These are phyloP conservation scores for Brachypodium distachyon DNA, from an alignment of 202 grass and related monocot genomes.

Conservation along the genomic window DNA sequence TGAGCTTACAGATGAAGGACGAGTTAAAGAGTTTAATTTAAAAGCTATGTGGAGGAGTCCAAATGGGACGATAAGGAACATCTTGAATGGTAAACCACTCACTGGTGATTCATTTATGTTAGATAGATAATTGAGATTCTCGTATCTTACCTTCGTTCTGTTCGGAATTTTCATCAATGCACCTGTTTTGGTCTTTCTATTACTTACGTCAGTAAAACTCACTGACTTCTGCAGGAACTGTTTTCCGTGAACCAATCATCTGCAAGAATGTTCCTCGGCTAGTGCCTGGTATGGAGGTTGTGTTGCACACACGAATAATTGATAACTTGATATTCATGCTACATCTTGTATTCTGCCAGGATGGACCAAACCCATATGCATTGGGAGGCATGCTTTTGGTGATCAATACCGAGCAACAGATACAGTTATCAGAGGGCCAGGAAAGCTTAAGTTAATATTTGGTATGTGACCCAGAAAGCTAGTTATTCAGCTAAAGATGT, in stretches of 20 bases:
- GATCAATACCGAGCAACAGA: constrained; percentile 83
- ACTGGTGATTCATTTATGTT: not conserved
- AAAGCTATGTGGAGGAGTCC: constrained; percentile 74
- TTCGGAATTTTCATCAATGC: not conserved
- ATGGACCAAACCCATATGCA: constrained; percentile 78
- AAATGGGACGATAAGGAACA: constrained; percentile 77
- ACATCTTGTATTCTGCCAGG: constrained; percentile 25
- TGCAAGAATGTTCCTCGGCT: constrained; percentile 66
- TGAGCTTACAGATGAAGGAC: constrained; percentile 59
- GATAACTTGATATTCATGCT: not conserved
- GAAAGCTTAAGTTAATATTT: constrained; percentile 73
- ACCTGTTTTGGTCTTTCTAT: not conserved
- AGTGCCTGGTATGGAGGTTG: constrained; percentile 45
- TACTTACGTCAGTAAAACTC: not conserved
- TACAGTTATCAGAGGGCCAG: constrained; percentile 53
- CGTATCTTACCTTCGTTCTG: not conserved
- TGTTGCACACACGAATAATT: not conserved
- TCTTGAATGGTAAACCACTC: constrained; percentile 54
- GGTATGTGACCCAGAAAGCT: constrained; percentile 37
- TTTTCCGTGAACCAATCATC: constrained; percentile 81
- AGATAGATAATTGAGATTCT: constrained; percentile 16
- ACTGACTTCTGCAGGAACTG: constrained; percentile 45
- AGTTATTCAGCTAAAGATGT: not conserved
- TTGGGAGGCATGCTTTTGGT: constrained; percentile 77
- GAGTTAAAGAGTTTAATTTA: constrained; percentile 67